phyloP scores from a whole-genome alignment of 2,329 filamentous ascomycete species.

The Fusarium aywerte region DNA sequence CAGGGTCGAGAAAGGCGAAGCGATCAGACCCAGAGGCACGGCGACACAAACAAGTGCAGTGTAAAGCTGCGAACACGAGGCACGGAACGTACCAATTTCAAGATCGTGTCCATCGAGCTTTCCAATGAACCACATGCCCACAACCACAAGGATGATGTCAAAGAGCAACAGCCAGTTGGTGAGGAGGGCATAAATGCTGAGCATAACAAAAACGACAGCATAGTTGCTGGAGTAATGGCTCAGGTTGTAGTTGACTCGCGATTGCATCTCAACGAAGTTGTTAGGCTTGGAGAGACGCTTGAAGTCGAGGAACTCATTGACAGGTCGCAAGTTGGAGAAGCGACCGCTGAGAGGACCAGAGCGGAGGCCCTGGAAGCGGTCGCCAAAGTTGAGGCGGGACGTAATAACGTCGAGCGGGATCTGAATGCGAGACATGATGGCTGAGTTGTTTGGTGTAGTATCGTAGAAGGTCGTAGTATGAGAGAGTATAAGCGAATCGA shows the following conservation, averaged over 20 bases:
- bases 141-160: constrained; percentile 87
- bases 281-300: constrained; percentile 95
- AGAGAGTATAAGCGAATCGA: constrained; percentile 20
- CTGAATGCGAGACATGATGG: constrained; percentile 83
- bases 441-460: constrained; percentile 19
- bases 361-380: constrained; percentile 86
- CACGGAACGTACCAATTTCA: constrained; percentile 82
- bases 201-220: constrained; percentile 90
- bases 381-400: constrained; percentile 85
- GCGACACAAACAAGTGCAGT: constrained; percentile 85
- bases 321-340: constrained; percentile 90
- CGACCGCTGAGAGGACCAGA: constrained; percentile 81
- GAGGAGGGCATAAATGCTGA: constrained; percentile 93
- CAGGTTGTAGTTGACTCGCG: constrained; percentile 95
- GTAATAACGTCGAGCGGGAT: constrained; percentile 93
- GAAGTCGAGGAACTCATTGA: constrained; percentile 94
- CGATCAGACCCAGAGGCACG: constrained; percentile 84
- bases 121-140: constrained; percentile 90
- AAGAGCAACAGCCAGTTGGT: constrained; percentile 89
- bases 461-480: constrained; percentile 23
- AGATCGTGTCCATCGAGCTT: constrained; percentile 90
- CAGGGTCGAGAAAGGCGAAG: constrained; percentile 84
- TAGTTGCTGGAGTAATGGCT: constrained; percentile 99
- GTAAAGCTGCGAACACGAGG: constrained; percentile 93
- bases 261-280: constrained; percentile 91